Percentiles rank a stretch among this genome's conserved stretches.
phyloP scores from a whole-genome alignment of 495 filamentous ascomycete genomes.

The Aspergillus ostianus region DNA sequence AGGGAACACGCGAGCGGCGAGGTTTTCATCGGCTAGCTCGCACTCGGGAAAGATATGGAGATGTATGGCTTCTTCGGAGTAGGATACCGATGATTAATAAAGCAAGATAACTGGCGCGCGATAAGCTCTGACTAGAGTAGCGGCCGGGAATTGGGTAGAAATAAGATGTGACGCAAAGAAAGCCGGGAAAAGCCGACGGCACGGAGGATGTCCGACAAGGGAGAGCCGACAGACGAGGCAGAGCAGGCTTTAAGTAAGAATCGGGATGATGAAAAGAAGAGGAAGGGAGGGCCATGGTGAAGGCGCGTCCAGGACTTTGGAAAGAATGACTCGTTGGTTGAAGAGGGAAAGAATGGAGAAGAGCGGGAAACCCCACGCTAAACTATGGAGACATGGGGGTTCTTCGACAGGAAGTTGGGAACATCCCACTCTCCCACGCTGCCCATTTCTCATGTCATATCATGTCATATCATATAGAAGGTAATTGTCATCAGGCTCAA shows the following conservation, averaged over 20 bases:
- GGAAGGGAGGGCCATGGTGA: not conserved
- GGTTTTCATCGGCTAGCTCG: not conserved
- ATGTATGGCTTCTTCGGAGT: too few relatives aligned
- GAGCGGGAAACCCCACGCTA: not conserved
- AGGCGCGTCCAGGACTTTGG: not conserved
- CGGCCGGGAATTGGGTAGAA: not conserved
- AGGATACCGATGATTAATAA: not conserved
- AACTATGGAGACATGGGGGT: slow-evolving; percentile 3
- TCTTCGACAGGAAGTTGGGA: not conserved
- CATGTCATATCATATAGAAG: not conserved
- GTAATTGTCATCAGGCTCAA: too few relatives aligned
- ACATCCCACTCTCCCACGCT: not conserved
- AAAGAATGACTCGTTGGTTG: not conserved
- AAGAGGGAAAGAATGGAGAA: not conserved
- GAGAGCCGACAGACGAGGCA: not conserved
- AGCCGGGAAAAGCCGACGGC: not conserved
- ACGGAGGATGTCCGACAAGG: not conserved
- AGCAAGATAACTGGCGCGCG: not conserved
- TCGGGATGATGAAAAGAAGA: not conserved
- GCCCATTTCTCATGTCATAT: not conserved
- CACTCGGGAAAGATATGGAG: not conserved
- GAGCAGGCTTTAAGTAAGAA: not conserved
- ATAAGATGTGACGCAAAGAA: not conserved
- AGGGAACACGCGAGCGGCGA: not conserved
- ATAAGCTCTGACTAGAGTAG: not conserved